phyloP scores from a whole-genome alignment of 257 asterid species.

The Forsythia viridissima region DNA sequence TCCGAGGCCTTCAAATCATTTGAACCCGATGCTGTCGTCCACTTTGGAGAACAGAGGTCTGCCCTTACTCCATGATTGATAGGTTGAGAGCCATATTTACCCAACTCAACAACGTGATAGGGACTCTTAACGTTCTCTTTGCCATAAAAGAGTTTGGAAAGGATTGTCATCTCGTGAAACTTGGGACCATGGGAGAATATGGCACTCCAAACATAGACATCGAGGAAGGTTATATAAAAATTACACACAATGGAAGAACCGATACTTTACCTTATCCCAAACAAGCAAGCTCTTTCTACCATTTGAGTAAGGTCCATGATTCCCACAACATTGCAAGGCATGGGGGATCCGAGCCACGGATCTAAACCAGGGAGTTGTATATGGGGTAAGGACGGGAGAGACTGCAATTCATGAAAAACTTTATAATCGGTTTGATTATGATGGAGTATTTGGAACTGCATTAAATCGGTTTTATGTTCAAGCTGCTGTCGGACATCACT shows the following conservation, averaged over 20 bases:
- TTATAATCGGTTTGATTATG: slow-evolving; percentile 81
- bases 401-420: slow-evolving; percentile 91
- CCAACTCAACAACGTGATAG: slow-evolving; percentile 86
- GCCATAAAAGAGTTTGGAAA: slow-evolving; percentile 89
- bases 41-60: slow-evolving; percentile 93
- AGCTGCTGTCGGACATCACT: slow-evolving; percentile 93
- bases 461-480: slow-evolving; percentile 94
- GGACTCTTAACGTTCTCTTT: slow-evolving; percentile 87
- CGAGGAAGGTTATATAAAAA: slow-evolving; percentile 86
- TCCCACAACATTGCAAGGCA: slow-evolving; percentile 89
- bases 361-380: slow-evolving; percentile 92
- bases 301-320: slow-evolving; percentile 93
- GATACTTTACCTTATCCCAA: slow-evolving; percentile 95
- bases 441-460: slow-evolving; percentile 90
- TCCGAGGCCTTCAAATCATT: slow-evolving; percentile 72
- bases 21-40: slow-evolving; percentile 82
- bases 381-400: slow-evolving; percentile 83
- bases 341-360: slow-evolving; percentile 98
- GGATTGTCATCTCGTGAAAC: slow-evolving; percentile 94
- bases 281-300: slow-evolving; percentile 93
- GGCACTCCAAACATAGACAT: slow-evolving; percentile 96
- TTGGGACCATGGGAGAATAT: slow-evolving; percentile 97
- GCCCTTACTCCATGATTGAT: slow-evolving; percentile 99
- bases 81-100: slow-evolving; percentile 86
- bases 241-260: slow-evolving; percentile 86